phyloP scores from a whole-genome alignment of 2,329 filamentous ascomycete genomes.

The Lomentospora prolificans region DNA sequence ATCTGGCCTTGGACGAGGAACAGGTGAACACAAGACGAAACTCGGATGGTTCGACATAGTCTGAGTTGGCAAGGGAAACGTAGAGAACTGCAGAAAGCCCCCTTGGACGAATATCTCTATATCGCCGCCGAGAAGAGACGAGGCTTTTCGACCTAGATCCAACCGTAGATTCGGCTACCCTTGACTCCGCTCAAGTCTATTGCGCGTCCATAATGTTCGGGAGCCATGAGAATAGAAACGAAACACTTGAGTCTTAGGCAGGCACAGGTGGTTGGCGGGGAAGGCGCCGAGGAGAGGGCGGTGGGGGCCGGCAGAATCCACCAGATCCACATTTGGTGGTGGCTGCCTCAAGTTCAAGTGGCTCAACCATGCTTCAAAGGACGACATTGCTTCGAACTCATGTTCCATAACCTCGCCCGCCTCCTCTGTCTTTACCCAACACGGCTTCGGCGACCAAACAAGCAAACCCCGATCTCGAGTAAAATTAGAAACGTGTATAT shows the following conservation, averaged over 20 bases:
- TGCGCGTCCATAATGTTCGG: neutral
- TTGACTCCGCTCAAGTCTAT: too few relatives aligned
- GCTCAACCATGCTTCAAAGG: neutral
- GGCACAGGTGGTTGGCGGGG: neutral
- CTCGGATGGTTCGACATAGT: too few relatives aligned
- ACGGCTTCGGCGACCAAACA: neutral
- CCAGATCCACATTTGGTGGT: neutral
- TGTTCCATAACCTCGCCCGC: neutral
- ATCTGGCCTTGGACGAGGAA: too few relatives aligned
- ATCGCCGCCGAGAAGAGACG: too few relatives aligned
- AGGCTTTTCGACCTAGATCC: too few relatives aligned
- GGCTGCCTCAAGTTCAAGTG: slow-evolving; percentile 3
- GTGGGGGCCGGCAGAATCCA: slow-evolving; percentile 4
- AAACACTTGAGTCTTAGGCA: neutral
- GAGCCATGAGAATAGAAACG: neutral
- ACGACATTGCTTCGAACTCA: neutral
- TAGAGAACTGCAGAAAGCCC: too few relatives aligned
- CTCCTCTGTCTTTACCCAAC: neutral
- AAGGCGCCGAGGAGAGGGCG: neutral
- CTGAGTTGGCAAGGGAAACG: too few relatives aligned
- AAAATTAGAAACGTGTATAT: neutral
- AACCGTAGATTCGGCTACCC: too few relatives aligned
- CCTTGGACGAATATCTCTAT: too few relatives aligned
- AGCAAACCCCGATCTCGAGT: neutral
- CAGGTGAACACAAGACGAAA: too few relatives aligned